Evolutionary conservation across 495 filamentous ascomycete species (phyloP).

Genomic region (Glonium stellatum): DNA sequence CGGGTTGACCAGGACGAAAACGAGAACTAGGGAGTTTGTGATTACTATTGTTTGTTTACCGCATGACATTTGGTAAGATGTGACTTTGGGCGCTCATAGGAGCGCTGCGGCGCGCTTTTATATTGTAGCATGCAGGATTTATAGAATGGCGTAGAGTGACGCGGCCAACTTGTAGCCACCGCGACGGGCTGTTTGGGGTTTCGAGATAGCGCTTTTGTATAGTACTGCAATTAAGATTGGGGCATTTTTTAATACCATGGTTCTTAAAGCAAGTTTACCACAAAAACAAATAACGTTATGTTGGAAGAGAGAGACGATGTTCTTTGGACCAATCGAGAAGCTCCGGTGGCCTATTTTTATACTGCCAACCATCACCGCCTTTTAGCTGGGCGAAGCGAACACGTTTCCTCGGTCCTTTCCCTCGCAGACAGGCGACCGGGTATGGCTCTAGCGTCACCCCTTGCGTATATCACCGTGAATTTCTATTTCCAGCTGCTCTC

Average conservation of each 20-base stretch:
- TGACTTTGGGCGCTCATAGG: background rate
- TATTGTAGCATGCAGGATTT: background rate
- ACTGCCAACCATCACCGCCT: too few species aligned
- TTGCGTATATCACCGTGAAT: background rate
- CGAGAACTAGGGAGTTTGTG: conserved; percentile 3
- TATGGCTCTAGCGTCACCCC: too few species aligned
- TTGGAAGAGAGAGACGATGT: too few species aligned
- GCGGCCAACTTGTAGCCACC: background rate
- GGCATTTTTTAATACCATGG: too few species aligned
- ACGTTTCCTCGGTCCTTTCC: too few species aligned
- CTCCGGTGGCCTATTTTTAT: too few species aligned
- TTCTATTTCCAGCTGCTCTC: background rate
- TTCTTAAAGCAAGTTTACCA: too few species aligned
- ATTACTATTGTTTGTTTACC: background rate
- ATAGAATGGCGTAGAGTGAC: conserved; percentile 3
- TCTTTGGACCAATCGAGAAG: too few species aligned
- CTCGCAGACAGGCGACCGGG: too few species aligned
- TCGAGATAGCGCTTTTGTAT: conserved; percentile 2
- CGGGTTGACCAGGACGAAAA: conserved; percentile 60
- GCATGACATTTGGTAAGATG: background rate
- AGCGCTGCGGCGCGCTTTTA: background rate
- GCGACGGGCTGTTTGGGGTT: background rate
- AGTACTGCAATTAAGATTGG: background rate
- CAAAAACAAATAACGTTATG: too few species aligned
- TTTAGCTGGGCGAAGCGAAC: too few species aligned